Evolutionary conservation across 164 flowering plant genomes (phyloP).

Genomic region (Cinnamomum chago): DNA sequence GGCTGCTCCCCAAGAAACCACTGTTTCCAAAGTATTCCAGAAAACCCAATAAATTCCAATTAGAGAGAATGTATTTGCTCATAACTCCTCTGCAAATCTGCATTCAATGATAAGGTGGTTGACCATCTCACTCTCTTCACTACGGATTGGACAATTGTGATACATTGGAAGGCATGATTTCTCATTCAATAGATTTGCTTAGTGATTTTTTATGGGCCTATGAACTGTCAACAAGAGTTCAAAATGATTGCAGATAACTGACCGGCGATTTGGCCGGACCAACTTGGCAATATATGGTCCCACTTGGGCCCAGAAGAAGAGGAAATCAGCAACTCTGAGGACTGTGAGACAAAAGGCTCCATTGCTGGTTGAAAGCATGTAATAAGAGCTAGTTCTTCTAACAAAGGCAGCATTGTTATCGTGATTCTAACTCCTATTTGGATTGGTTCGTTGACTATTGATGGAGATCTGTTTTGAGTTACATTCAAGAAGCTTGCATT

Average conservation of each 20-base stretch:
- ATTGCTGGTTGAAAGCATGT: slow-evolving; percentile 3
- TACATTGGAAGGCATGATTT: no score
- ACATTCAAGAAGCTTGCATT: neutral
- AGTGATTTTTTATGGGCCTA: neutral
- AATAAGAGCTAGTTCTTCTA: neutral
- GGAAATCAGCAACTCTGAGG: slow-evolving; percentile 21
- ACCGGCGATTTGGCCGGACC: slow-evolving; percentile 87
- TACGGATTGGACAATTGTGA: no score
- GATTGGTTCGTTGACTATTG: neutral
- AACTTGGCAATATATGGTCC: slow-evolving; percentile 93
- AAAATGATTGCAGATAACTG: slow-evolving; percentile 51
- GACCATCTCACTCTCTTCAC: no score
- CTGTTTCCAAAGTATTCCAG: no score
- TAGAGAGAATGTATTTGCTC: no score
- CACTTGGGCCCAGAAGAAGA: slow-evolving; percentile 75
- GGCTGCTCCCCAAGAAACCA: no score
- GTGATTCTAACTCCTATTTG: neutral
- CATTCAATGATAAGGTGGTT: no score
- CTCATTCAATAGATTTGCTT: no score
- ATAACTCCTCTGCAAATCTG: no score
- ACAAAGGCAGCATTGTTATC: neutral
- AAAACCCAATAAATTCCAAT: no score
- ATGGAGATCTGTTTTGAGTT: slow-evolving; percentile 1
- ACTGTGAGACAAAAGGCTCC: slow-evolving; percentile 1
- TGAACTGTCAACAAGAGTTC: neutral